Evolutionary conservation across 2,329 filamentous ascomycete genomes (phyloP).

Genomic region (Nemania sp.): DNA sequence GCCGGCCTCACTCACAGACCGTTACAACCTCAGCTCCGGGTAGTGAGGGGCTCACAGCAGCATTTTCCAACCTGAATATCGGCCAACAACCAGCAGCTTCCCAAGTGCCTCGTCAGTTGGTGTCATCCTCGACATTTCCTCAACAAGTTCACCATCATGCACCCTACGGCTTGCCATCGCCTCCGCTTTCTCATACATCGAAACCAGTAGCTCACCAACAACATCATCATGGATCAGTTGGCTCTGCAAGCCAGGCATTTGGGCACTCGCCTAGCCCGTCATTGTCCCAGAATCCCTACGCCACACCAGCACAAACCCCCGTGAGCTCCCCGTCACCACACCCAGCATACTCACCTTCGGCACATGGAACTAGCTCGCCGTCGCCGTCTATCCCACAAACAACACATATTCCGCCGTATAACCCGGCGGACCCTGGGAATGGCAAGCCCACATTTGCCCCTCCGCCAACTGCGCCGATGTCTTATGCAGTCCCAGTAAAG

Average conservation of each 20-base stretch:
- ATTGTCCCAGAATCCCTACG: slow-evolving; percentile 20
- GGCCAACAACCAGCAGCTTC: slow-evolving; percentile 20
- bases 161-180: slow-evolving; percentile 27
- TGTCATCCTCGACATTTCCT: slow-evolving; percentile 11
- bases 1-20: slow-evolving; percentile 26
- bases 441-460: slow-evolving; percentile 28
- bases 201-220: slow-evolving; percentile 16
- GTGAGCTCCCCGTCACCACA: slow-evolving; percentile 30
- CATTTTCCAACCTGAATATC: slow-evolving; percentile 35
- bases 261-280: neutral
- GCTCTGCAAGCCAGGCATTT: slow-evolving; percentile 14
- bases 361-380: slow-evolving; percentile 11
- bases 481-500: neutral
- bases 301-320: slow-evolving; percentile 31
- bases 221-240: slow-evolving; percentile 13
- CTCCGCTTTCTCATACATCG: slow-evolving; percentile 20
- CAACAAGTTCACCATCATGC: slow-evolving; percentile 24
- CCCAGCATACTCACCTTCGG: slow-evolving; percentile 18
- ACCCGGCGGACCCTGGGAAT: slow-evolving; percentile 25
- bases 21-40: slow-evolving; percentile 8
- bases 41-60: slow-evolving; percentile 25
- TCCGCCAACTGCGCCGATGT: slow-evolving; percentile 21
- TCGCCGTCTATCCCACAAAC: neutral
- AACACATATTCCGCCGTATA: slow-evolving; percentile 29
- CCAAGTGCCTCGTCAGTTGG: slow-evolving; percentile 19